Conservation (phyloP, 2,329 filamentous ascomycete species). For the Lasiodiplodia sp. region DNA sequence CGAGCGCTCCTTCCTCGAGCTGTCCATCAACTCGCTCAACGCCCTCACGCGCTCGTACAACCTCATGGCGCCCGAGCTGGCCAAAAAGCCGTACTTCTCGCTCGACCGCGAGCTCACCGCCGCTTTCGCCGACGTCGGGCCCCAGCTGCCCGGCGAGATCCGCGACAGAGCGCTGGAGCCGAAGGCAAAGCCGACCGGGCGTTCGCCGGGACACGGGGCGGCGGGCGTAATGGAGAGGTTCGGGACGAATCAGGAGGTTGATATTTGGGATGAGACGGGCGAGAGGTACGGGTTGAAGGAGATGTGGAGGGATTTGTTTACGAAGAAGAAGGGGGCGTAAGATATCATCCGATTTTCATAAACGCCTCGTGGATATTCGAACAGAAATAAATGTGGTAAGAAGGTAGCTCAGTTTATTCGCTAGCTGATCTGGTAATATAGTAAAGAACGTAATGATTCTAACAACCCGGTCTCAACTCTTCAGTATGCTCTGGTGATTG, state of each 20-base stretch:
- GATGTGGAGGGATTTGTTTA: slow-evolving; percentile 85
- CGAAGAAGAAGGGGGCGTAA: neutral
- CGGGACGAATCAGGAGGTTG: slow-evolving; percentile 56
- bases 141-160: slow-evolving; percentile 75
- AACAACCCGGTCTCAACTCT: no score
- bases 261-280: slow-evolving; percentile 75
- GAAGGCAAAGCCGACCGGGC: slow-evolving; percentile 29
- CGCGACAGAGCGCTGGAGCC: slow-evolving; percentile 68
- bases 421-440: no score
- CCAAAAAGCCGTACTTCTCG: slow-evolving; percentile 90
- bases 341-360: neutral
- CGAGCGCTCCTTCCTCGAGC: slow-evolving; percentile 76
- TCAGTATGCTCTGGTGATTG: no score
- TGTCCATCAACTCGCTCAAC: slow-evolving; percentile 82
- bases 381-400: no score
- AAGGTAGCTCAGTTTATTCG: no score
- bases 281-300: slow-evolving; percentile 86
- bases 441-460: no score
- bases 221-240: slow-evolving; percentile 70
- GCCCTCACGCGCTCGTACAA: slow-evolving; percentile 86
- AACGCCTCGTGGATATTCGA: no score
- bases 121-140: slow-evolving; percentile 88
- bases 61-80: slow-evolving; percentile 88
- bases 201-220: slow-evolving; percentile 50
- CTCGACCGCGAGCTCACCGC: slow-evolving; percentile 80